Percentiles rank a stretch among this genome's conserved stretches.
These are phyloP conservation scores for Zymoseptoria crescenta DNA, from an alignment of 2,329 filamentous ascomycete species.

Conservation along the genomic window DNA sequence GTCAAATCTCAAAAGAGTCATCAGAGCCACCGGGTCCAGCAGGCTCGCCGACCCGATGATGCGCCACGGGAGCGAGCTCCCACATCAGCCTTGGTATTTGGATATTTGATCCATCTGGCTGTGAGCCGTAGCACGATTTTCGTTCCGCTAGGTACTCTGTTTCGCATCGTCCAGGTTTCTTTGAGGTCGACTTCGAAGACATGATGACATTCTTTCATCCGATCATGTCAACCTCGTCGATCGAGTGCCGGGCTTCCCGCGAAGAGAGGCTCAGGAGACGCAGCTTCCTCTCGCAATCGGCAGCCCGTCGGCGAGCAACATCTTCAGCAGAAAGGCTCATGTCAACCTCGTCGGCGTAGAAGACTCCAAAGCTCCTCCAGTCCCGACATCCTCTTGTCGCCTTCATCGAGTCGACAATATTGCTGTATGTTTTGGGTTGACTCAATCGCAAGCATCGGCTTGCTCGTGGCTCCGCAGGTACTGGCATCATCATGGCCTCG, in stretches of 20 bases:
- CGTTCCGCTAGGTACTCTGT: neutral
- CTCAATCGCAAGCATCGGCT: constrained; percentile 27
- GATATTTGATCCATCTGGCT: too few species aligned
- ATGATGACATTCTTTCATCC: constrained; percentile 9
- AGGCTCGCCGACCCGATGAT: neutral
- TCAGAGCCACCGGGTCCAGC: neutral
- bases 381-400: constrained; percentile 24
- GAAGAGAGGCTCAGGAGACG: constrained; percentile 19
- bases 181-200: neutral
- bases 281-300: constrained; percentile 23
- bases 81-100: neutral
- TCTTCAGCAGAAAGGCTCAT: constrained; percentile 23
- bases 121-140: neutral
- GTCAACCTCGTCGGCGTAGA: constrained; percentile 27
- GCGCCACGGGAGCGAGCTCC: neutral
- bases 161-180: too few species aligned
- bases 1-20: neutral
- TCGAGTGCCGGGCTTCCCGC: constrained; percentile 7
- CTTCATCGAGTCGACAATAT: constrained; percentile 30
- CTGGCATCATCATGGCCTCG: constrained; percentile 30
- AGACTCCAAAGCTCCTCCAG: constrained; percentile 29
- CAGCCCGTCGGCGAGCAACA: constrained; percentile 15
- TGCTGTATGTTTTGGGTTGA: constrained; percentile 26
- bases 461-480: constrained; percentile 19
- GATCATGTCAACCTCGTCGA: constrained; percentile 20